phyloP scores from a whole-genome alignment of 768 basidiomycete genomes.

The Rhizopogon roseolus region DNA sequence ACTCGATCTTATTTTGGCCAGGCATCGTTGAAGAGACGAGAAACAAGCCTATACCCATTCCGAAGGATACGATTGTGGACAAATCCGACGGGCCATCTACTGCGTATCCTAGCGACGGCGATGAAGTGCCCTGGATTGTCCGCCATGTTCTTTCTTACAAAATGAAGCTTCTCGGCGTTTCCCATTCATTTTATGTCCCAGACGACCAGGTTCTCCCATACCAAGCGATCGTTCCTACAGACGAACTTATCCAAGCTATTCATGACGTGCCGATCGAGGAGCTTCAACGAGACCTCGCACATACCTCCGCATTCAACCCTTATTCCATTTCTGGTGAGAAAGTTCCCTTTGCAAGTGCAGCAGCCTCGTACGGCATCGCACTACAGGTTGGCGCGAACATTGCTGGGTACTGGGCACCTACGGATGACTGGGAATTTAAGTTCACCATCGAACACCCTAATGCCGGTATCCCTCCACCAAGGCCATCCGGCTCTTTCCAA shows the following conservation, averaged over 20 bases:
- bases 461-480: constrained; percentile 20
- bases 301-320: constrained; percentile 50
- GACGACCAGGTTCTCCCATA: constrained; percentile 70
- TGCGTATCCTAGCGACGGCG: constrained; percentile 11
- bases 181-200: constrained; percentile 39
- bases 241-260: constrained; percentile 47
- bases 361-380: constrained; percentile 63
- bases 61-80: constrained; percentile 12
- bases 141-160: constrained; percentile 61
- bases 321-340: constrained; percentile 3
- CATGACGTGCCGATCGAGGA: constrained; percentile 37
- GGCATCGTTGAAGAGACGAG: constrained; percentile 57
- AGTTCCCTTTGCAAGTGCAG: constrained; percentile 42
- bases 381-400: constrained; percentile 65
- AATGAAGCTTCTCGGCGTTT: constrained; percentile 60
- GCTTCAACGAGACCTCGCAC: constrained; percentile 37
- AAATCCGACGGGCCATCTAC: constrained; percentile 1
- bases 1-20: constrained; percentile 69
- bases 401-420: constrained; percentile 63
- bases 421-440: constrained; percentile 68
- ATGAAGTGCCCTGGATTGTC: constrained; percentile 49
- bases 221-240: constrained; percentile 57
- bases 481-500: constrained; percentile 7
- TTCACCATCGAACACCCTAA: constrained; percentile 22
- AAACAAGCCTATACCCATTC: constrained; percentile 41